Conservation (phyloP, 768 basidiomycete species). For the Termitomyces sp. region DNA sequence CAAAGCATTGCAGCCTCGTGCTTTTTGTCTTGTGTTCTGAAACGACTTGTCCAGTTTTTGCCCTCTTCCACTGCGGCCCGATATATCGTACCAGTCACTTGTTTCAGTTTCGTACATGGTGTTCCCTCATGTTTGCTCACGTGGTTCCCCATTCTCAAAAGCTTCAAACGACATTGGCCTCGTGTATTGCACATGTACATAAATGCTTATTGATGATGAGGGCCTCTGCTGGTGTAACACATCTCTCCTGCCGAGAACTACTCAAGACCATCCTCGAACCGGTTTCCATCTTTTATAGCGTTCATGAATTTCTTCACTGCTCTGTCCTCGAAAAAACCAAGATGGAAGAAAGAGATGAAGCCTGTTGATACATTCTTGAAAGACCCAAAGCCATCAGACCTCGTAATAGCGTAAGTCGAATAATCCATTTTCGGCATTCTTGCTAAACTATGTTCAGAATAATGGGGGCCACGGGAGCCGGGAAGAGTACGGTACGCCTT, state of each 20-base stretch:
- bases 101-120: neutral
- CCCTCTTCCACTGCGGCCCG: neutral
- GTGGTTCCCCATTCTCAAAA: neutral
- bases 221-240: neutral
- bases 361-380: constrained; percentile 2
- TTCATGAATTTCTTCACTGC: neutral
- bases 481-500: constrained; percentile 22
- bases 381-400: constrained; percentile 10
- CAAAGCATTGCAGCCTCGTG: neutral
- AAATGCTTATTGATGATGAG: neutral
- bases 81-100: too few relatives aligned
- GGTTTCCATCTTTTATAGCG: neutral
- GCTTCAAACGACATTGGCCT: neutral
- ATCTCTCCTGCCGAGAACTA: neutral
- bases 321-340: neutral
- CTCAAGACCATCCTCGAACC: neutral
- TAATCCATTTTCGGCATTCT: neutral
- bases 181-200: neutral
- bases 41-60: neutral
- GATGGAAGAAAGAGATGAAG: constrained; percentile 7
- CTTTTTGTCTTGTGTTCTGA: neutral
- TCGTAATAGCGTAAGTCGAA: constrained; percentile 17
- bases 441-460: constrained; percentile 9
- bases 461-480: constrained; percentile 25
- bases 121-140: neutral